Conservation (phyloP, 495 filamentous ascomycete species). For the Daldinia grandis region DNA sequence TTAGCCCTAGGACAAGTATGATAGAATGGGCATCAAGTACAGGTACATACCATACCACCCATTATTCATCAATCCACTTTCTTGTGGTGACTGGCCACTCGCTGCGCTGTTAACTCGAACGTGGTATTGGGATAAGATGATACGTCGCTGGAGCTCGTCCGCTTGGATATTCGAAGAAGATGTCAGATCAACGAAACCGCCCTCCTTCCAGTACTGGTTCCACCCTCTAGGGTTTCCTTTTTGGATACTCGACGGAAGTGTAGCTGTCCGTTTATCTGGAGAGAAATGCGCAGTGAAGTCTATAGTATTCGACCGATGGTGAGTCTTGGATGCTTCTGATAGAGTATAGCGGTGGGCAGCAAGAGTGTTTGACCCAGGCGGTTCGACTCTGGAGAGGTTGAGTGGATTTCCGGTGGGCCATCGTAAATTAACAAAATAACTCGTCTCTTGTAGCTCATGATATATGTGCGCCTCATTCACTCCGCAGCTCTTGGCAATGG, state of each 20-base stretch:
- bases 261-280: constrained; percentile 21
- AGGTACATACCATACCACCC: constrained; percentile 55
- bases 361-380: constrained; percentile 14
- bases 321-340: constrained; percentile 13
- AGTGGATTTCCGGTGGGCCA: constrained; percentile 47
- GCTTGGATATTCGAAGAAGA: constrained; percentile 48
- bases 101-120: constrained; percentile 56
- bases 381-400: constrained; percentile 23
- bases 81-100: constrained; percentile 47
- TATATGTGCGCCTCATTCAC: constrained; percentile 42
- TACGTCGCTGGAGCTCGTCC: constrained; percentile 58
- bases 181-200: constrained; percentile 59
- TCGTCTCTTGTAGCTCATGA: constrained; percentile 50
- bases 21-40: not conserved
- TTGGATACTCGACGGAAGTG: constrained; percentile 23
- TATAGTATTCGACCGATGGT: constrained; percentile 12
- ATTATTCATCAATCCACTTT: constrained; percentile 55
- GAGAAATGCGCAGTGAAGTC: constrained; percentile 40
- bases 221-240: constrained; percentile 41
- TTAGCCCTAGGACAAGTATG: not conserved
- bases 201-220: constrained; percentile 55
- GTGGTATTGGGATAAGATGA: constrained; percentile 60
- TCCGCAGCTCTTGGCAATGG: constrained; percentile 14
- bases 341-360: constrained; percentile 37
- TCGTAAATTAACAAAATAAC: constrained; percentile 48